Conservation (phyloP, 805 yeast genomes). For the Ogataea paraovalis region DNA sequence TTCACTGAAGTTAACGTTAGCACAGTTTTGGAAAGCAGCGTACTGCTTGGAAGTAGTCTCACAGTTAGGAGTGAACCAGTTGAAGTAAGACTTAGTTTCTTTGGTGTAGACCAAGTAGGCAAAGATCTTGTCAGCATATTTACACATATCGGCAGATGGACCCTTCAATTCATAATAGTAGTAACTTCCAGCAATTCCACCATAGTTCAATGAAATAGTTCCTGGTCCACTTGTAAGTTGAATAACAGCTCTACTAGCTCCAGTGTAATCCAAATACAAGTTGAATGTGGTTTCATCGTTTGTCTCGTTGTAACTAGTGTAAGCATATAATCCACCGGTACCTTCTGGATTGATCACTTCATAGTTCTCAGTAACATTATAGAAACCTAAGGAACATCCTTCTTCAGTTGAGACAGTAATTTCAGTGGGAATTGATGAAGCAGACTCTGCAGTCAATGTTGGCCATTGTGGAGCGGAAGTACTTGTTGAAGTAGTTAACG, state of each 20-base stretch:
- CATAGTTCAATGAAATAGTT: too few species aligned
- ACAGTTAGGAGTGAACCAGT: neutral
- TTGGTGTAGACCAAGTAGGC: neutral
- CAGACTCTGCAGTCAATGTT: neutral
- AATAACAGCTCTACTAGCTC: neutral
- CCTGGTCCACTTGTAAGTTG: too few species aligned
- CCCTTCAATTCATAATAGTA: neutral
- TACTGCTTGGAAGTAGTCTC: neutral
- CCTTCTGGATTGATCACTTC: neutral
- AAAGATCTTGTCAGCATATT: neutral
- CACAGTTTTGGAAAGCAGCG: neutral
- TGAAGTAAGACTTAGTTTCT: neutral
- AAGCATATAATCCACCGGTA: neutral
- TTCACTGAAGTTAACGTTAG: neutral
- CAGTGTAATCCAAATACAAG: neutral
- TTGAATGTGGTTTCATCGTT: neutral
- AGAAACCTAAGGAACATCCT: neutral
- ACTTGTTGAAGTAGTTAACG: neutral
- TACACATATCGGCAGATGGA: neutral
- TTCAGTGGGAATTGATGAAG: neutral
- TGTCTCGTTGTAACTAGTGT: neutral
- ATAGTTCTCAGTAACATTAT: neutral
- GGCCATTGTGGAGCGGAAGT: neutral
- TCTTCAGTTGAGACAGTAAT: neutral
- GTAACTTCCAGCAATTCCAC: neutral